Conservation (phyloP, 805 yeast species). For the Wickerhamomyces canadensis region DNA sequence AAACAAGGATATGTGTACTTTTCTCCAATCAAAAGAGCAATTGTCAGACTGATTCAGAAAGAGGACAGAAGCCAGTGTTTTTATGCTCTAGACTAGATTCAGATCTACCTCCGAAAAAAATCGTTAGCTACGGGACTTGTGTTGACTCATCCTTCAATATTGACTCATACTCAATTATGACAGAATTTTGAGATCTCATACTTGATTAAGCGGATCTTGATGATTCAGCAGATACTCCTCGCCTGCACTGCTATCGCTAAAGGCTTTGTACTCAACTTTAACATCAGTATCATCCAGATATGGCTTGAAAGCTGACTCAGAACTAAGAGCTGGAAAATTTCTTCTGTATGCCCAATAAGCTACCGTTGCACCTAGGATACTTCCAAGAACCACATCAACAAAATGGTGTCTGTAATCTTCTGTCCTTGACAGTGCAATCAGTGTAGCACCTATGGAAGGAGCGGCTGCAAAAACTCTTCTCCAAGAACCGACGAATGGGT, state of each 20-base stretch:
- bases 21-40: no score
- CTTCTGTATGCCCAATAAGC: slow-evolving; percentile 42
- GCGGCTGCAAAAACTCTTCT: slow-evolving; percentile 44
- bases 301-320: slow-evolving; percentile 33
- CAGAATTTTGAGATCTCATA: no score
- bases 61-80: no score
- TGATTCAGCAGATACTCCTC: slow-evolving; percentile 6
- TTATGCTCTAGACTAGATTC: no score
- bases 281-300: slow-evolving; percentile 36
- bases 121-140: no score
- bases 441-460: slow-evolving; percentile 65
- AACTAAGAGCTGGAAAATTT: slow-evolving; percentile 33
- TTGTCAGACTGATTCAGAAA: no score
- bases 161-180: no score
- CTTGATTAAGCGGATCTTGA: no score
- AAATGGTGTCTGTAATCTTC: slow-evolving; percentile 94
- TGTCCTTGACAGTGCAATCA: slow-evolving; percentile 81
- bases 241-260: slow-evolving; percentile 12
- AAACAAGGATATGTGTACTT: no score
- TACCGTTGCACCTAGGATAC: slow-evolving; percentile 53
- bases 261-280: slow-evolving; percentile 19
- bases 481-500: slow-evolving; percentile 54
- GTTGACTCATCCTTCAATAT: no score
- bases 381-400: slow-evolving; percentile 74
- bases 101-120: no score